Evolutionary conservation across 768 basidiomycete genomes (phyloP).

Genomic region (Amanita inopinata): DNA sequence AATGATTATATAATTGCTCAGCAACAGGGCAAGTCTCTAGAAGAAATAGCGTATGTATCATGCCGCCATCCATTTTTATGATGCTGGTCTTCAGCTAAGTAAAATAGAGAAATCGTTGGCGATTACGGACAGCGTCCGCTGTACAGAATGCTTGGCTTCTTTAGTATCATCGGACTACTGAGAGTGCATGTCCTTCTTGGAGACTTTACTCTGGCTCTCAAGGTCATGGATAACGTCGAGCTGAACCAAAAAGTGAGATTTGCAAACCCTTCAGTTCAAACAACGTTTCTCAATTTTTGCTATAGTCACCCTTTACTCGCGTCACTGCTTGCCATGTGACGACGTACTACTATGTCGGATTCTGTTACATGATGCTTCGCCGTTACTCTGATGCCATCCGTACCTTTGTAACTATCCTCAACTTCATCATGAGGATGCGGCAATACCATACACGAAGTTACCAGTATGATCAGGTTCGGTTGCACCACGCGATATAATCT

Average conservation of each 20-base stretch:
- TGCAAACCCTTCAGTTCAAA: background rate
- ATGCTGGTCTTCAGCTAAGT: constrained; percentile 4
- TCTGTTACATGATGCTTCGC: constrained; percentile 93
- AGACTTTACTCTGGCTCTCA: constrained; percentile 90
- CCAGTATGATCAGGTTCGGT: constrained; percentile 86
- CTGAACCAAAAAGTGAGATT: constrained; percentile 72
- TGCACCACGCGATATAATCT: no score
- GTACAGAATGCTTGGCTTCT: constrained; percentile 94
- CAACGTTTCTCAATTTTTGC: constrained; percentile 11
- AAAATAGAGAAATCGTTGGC: constrained; percentile 66
- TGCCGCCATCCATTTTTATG: background rate
- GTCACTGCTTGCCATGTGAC: constrained; percentile 97
- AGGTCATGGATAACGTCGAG: constrained; percentile 91
- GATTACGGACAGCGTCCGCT: constrained; percentile 87
- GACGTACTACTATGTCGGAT: constrained; percentile 91
- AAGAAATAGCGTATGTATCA: constrained; percentile 82
- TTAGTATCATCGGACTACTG: constrained; percentile 89
- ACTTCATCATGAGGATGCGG: constrained; percentile 93
- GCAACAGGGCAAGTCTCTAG: constrained; percentile 67
- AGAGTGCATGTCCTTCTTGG: constrained; percentile 95
- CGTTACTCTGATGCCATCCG: constrained; percentile 95
- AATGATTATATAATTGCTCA: constrained; percentile 87
- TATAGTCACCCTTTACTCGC: constrained; percentile 78
- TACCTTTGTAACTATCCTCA: constrained; percentile 84
- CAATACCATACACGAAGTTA: constrained; percentile 96